A percentile compares a stretch with the other conserved stretches of the same genome.
These are phyloP conservation scores for Massariosphaeria phaeospora DNA, from an alignment of 495 filamentous ascomycete genomes.

Conservation along the genomic window DNA sequence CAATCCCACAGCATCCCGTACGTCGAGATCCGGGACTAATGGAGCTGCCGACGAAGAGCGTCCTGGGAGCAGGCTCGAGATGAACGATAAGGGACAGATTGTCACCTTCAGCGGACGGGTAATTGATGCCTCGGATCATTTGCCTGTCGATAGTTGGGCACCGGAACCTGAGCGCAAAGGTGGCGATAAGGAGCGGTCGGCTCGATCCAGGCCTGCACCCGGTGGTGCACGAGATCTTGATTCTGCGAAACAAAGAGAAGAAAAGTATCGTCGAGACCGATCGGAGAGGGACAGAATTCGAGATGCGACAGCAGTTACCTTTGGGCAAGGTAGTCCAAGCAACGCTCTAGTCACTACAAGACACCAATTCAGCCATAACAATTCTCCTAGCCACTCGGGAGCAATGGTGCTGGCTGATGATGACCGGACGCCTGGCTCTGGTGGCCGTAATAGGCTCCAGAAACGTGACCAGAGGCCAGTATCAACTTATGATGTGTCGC, in stretches of 20 bases:
- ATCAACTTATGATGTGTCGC: conserved; percentile 6
- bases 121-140: conserved; percentile 88
- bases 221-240: conserved; percentile 29
- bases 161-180: conserved; percentile 83
- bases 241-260: conserved; percentile 25
- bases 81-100: conserved; percentile 46
- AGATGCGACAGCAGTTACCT: conserved; percentile 12
- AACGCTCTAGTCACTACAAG: conserved; percentile 23
- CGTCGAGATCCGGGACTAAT: conserved; percentile 8
- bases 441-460: conserved; percentile 56
- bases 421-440: conserved; percentile 18
- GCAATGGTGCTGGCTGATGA: conserved; percentile 12
- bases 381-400: conserved; percentile 2
- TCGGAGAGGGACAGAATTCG: conserved; percentile 24
- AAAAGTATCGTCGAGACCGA: conserved; percentile 7
- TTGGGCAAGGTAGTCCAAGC: conserved; percentile 18
- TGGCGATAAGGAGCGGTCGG: conserved; percentile 48
- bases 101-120: conserved; percentile 79
- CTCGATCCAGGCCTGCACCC: conserved; percentile 18
- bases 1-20: conserved; percentile 50
- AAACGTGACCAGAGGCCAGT: conserved; percentile 42
- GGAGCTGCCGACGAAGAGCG: conserved; percentile 5
- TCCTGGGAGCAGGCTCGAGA: conserved; percentile 11
- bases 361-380: conserved; percentile 6
- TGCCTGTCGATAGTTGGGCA: conserved; percentile 86